Conservation (phyloP, 495 filamentous ascomycete species). For the Penicillium atrosanguineum region DNA sequence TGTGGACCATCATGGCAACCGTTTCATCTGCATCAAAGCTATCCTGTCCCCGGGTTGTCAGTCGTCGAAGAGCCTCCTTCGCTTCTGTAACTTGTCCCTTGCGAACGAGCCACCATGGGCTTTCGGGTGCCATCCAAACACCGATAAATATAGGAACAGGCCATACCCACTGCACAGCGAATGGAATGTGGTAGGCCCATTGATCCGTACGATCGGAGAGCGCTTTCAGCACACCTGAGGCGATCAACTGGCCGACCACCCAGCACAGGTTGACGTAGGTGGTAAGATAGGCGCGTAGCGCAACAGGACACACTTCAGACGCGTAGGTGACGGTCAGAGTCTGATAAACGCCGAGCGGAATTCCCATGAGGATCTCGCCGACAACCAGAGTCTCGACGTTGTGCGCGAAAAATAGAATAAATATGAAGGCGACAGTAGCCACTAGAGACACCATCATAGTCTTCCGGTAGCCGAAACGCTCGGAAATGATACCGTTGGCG, state of each 20-base stretch:
- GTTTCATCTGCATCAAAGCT: slow-evolving; percentile 25
- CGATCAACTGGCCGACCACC: slow-evolving; percentile 52
- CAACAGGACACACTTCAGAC: slow-evolving; percentile 48
- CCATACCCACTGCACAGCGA: slow-evolving; percentile 57
- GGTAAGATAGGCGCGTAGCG: slow-evolving; percentile 43
- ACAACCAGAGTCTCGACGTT: no score
- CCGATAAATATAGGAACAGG: slow-evolving; percentile 28
- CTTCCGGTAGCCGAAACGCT: no score
- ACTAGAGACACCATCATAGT: no score
- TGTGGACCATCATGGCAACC: slow-evolving; percentile 47
- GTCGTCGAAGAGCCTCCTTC: slow-evolving; percentile 37
- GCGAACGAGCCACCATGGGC: slow-evolving; percentile 47
- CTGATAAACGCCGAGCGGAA: slow-evolving; percentile 46
- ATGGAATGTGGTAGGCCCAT: slow-evolving; percentile 57
- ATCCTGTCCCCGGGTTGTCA: slow-evolving; percentile 23
- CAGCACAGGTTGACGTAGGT: slow-evolving; percentile 49
- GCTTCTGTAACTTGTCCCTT: slow-evolving; percentile 43
- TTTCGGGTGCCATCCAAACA: slow-evolving; percentile 43
- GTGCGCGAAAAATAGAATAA: no score
- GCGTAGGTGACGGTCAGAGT: slow-evolving; percentile 52
- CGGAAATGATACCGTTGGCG: slow-evolving; percentile 3
- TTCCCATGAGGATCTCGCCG: not conserved
- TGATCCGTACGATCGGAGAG: slow-evolving; percentile 31
- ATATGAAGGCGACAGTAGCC: no score
- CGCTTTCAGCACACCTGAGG: slow-evolving; percentile 45